Evolutionary conservation across 2,329 filamentous ascomycete species (phyloP), one percentile per base, ranked within the genome.

Genomic region (Aureobasidium sp.): DNA sequence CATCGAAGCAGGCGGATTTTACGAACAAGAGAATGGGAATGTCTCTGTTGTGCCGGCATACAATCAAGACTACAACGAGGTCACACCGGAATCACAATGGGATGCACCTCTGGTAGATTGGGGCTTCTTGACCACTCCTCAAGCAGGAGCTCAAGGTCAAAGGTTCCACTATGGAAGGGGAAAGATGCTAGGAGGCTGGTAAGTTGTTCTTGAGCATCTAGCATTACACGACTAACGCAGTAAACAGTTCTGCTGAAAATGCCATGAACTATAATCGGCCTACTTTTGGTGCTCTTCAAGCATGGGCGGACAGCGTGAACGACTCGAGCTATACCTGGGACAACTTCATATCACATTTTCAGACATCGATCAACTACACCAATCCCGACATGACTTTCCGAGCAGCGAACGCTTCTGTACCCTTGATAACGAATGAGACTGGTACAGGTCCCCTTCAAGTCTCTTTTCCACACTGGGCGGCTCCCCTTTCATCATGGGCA

Each of bases 291-390:
- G 67, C 69, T 20, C 67, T 73, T 60, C 67, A 73, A 62, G 62
- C 61, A 55, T 76, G 75, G 75, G 73, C 74, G 0, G 68, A 76
- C 44, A 65, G 69, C 27, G 73, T 76, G 7, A 71, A 67, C 3
- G 74, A 76, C 56, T 42, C 72, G 39, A 65, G 70, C 62, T 71
- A 71, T 47, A 65, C 63, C 7, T 73, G 68, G 52, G 62, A 65
- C 44, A 69, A 70, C 56, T 44, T 71, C 41, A 41, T 71, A 62
- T 57, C 64, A 48, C 65, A 65, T 56, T 68, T 65, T 64, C 20
- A 70, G 55, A 61, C 62, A n/a, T 63, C 58, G 20, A 36, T 65
- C 8, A 62, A 64, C 11, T 64, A 68, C 41, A 68, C 67, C 9
- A 59, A 66, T 34, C 63, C 70, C 60, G 62, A 70, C 62, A 60